phyloP scores from a whole-genome alignment of 495 filamentous ascomycete genomes.

The Margaritispora aquatica region DNA sequence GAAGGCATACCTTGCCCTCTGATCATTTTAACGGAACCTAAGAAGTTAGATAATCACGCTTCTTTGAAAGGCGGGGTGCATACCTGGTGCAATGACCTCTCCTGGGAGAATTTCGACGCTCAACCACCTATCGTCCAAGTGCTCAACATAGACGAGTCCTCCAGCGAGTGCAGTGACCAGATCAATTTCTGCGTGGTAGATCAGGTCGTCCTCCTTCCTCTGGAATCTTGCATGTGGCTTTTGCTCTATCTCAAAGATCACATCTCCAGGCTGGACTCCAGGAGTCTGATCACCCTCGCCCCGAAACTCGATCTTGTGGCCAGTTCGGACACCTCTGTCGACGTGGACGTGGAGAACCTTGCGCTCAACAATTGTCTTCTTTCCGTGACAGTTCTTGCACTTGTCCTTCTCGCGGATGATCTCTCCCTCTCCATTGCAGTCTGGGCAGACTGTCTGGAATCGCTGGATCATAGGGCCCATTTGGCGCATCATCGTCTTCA shows the following conservation, averaged over 20 bases:
- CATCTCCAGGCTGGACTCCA: slow-evolving; percentile 86
- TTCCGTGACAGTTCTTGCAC: slow-evolving; percentile 90
- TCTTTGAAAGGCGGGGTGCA: slow-evolving; percentile 27
- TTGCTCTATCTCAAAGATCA: slow-evolving; percentile 96
- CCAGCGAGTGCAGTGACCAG: slow-evolving; percentile 92
- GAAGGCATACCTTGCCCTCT: slow-evolving; percentile 98
- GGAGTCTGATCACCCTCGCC: slow-evolving; percentile 97
- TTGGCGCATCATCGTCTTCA: slow-evolving; percentile 99
- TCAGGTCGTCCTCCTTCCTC: slow-evolving; percentile 92
- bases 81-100: slow-evolving; percentile 91
- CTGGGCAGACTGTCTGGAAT: slow-evolving; percentile 98
- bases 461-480: slow-evolving; percentile 99
- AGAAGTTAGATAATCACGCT: slow-evolving; percentile 1
- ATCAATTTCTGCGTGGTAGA: slow-evolving; percentile 93
- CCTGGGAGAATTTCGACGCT: slow-evolving; percentile 84
- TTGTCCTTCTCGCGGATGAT: slow-evolving; percentile 91
- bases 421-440: slow-evolving; percentile 96
- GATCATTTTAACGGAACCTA: slow-evolving; percentile 89
- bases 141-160: slow-evolving; percentile 83
- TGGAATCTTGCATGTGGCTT: slow-evolving; percentile 95
- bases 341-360: slow-evolving; percentile 98
- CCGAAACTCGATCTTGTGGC: slow-evolving; percentile 91
- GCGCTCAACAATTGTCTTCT: slow-evolving; percentile 95
- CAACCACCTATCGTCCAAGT: slow-evolving; percentile 95
- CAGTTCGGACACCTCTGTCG: slow-evolving; percentile 86